Evolutionary conservation across 768 basidiomycete species (phyloP).

Genomic region (Pholiota conissans): DNA sequence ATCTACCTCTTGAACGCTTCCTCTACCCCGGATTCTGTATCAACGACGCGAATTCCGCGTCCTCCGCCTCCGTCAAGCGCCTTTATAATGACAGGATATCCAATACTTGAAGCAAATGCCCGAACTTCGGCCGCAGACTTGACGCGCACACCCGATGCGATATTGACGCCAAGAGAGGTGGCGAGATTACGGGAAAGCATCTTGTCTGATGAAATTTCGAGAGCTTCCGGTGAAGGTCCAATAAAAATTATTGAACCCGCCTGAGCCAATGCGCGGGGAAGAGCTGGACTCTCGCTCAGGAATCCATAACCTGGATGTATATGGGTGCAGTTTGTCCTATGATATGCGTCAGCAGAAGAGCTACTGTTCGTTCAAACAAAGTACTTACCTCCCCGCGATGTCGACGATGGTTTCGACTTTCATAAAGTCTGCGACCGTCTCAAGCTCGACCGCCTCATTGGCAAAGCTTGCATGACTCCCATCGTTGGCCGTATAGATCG

Average conservation of each 20-base stretch:
- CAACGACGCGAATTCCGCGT: conserved; percentile 86
- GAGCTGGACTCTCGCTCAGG: conserved; percentile 81
- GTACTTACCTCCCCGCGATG: conserved; percentile 26
- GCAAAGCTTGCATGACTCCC: conserved; percentile 81
- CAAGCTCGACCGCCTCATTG: conserved; percentile 86
- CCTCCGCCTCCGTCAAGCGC: conserved; percentile 90
- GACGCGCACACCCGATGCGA: conserved; percentile 32
- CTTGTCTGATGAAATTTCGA: conserved; percentile 63
- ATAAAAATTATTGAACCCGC: conserved; percentile 72
- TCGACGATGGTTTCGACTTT: conserved; percentile 30
- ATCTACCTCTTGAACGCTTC: conserved; percentile 63
- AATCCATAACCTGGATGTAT: conserved; percentile 73
- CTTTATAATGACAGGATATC: conserved; percentile 78
- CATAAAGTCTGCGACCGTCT: conserved; percentile 54
- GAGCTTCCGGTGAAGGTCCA: conserved; percentile 77
- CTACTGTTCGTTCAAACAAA: background rate
- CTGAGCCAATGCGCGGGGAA: conserved; percentile 76
- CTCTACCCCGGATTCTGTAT: conserved; percentile 68
- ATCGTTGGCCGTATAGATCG: conserved; percentile 84
- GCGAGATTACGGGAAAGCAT: conserved; percentile 35
- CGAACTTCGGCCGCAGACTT: conserved; percentile 25
- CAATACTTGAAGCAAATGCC: conserved; percentile 26
- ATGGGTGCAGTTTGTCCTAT: conserved; percentile 34
- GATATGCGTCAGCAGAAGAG: background rate
- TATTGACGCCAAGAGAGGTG: conserved; percentile 24